Evolutionary conservation across 139 green algal species (phyloP), one percentile per base, ranked within the genome.

Genomic region (Tetradesmus lagerheimii): DNA sequence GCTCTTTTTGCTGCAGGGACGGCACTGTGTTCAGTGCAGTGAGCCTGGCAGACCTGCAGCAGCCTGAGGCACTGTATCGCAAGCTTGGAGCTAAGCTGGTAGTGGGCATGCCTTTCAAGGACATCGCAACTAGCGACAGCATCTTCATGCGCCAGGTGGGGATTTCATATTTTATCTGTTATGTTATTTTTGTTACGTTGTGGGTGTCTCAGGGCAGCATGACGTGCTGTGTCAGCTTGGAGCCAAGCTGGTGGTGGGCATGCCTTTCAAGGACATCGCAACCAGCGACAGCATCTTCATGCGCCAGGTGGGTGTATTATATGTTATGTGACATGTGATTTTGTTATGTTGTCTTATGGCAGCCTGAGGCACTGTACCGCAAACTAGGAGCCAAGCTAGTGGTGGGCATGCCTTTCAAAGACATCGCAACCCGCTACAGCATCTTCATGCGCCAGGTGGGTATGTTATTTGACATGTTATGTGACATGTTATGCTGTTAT

Each of bases 31-130:
- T 95, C 88, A 92, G 47, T 29, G 88, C 91, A 2, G 93, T 98
- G 18, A 93, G 77, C 15, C 75, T 94, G 14, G 37, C 92, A 27
- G 91, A 97, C n/a, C 87, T 98, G 39, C 64, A 88, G 18, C 85
- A 90, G 76, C 83, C 91, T 15, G 91, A 95, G 91, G 12, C 89
- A 43, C 89, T 97, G 71, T 99, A 99, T 96, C 92, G 94, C n/a
- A n/a, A 94, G 77, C 96, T 99, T 62, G 98, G 97, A 2, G 92
- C 90, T 91, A 99, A 99, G 96, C 91, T 99, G 93, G 96, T 94
- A 2, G 97, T 99, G 87, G 98, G 98, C 83, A 99, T 99, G 97
- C 98, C 98, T 18, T 99, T 99, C 96, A 99, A 99, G 93, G 98
- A 99, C 93, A 97, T 99, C 47, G 97, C 97, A 67, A 99, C 98